phyloP scores from a whole-genome alignment of 306 rosid species.

The Potentilla sterilis region DNA sequence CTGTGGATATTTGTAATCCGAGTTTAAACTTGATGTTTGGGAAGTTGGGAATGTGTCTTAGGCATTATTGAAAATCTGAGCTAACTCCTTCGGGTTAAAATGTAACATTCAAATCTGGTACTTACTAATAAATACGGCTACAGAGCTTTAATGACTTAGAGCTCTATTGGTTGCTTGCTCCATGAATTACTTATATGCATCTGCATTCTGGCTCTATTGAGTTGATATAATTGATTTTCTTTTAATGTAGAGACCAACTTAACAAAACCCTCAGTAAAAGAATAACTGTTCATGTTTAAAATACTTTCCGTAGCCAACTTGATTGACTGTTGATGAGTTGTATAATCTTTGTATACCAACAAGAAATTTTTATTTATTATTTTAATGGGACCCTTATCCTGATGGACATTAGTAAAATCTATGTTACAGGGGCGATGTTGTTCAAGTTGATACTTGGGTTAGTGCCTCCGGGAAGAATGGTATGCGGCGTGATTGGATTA shows the following conservation, averaged over 20 bases:
- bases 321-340: not conserved
- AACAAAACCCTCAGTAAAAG: not conserved
- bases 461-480: slow-evolving; percentile 91
- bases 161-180: not conserved
- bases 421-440: slow-evolving; percentile 85
- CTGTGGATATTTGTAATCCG: not conserved
- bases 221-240: not conserved
- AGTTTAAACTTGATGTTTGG: not conserved
- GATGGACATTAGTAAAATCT: slow-evolving; percentile 18
- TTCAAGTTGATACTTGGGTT: slow-evolving; percentile 95
- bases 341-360: not conserved
- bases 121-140: not conserved
- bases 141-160: not conserved
- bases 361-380: not conserved
- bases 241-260: not conserved
- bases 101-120: not conserved
- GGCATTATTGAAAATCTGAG: not conserved
- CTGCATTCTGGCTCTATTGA: slow-evolving; percentile 10
- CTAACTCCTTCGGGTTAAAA: not conserved
- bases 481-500: slow-evolving; percentile 97
- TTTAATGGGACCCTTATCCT: not conserved
- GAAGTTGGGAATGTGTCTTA: not conserved
- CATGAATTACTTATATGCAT: not conserved
- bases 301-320: slow-evolving; percentile 3
- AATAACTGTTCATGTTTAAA: slow-evolving; percentile 3